Evolutionary conservation across 768 basidiomycete species (phyloP).

Genomic region (Mycena filopes): DNA sequence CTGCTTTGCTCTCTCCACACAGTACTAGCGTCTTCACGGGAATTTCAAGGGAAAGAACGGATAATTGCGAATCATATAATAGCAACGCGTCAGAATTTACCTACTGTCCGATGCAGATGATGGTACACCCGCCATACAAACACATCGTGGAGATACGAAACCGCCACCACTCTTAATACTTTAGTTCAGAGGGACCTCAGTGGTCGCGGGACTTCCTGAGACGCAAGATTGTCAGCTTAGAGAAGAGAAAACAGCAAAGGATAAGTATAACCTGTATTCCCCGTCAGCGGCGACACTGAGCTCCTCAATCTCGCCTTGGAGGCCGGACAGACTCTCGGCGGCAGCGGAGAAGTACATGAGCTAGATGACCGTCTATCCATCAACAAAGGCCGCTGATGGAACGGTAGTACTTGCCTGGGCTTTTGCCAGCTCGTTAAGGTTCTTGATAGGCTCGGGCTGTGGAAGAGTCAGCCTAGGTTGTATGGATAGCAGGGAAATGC

Average conservation of each 20-base stretch:
- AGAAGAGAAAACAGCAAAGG: neutral
- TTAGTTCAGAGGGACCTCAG: slow-evolving; percentile 64
- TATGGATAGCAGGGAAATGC: slow-evolving; percentile 27
- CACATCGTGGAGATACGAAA: slow-evolving; percentile 13
- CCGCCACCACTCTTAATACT: slow-evolving; percentile 4
- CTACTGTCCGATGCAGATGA: slow-evolving; percentile 23
- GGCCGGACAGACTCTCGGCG: slow-evolving; percentile 81
- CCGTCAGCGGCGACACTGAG: slow-evolving; percentile 93
- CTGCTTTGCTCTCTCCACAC: too few relatives aligned
- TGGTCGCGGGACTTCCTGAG: slow-evolving; percentile 90
- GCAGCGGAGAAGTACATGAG: slow-evolving; percentile 78
- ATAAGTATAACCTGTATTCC: slow-evolving; percentile 80
- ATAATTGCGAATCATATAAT: slow-evolving; percentile 31
- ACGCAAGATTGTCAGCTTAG: neutral
- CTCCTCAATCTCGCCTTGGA: slow-evolving; percentile 94
- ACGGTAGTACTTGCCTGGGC: slow-evolving; percentile 69
- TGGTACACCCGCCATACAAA: slow-evolving; percentile 21
- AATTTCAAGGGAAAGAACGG: neutral
- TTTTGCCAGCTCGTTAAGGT: slow-evolving; percentile 91
- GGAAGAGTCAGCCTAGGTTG: neutral
- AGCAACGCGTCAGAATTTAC: slow-evolving; percentile 25
- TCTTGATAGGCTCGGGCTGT: slow-evolving; percentile 96
- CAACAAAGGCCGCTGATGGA: neutral
- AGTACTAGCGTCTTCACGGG: too few relatives aligned
- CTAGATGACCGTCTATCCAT: slow-evolving; percentile 42